phyloP scores from a whole-genome alignment of 768 basidiomycete species.

The Termitomyces sp. region DNA sequence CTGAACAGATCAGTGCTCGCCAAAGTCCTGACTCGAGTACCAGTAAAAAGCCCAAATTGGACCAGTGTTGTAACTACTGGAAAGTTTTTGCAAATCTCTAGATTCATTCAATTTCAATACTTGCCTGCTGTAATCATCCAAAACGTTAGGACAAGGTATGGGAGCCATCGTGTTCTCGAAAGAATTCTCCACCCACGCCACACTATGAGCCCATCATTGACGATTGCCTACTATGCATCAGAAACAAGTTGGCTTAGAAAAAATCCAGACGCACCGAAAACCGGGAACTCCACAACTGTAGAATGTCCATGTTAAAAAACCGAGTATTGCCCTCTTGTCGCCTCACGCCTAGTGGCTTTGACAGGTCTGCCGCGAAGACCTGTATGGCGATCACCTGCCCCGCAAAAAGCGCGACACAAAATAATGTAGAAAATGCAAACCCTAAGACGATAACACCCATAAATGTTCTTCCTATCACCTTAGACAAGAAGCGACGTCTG shows the following conservation, averaged over 20 bases:
- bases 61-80: not conserved
- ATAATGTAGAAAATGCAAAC: not conserved
- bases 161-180: not conserved
- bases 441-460: not conserved
- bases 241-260: not conserved
- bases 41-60: not conserved
- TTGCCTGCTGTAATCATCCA: not conserved
- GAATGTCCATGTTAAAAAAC: not conserved
- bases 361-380: not conserved
- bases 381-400: not conserved
- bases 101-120: not conserved
- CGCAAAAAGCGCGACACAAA: not conserved
- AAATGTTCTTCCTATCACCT: not conserved
- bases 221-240: not conserved
- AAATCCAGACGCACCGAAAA: not conserved
- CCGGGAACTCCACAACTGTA: not conserved
- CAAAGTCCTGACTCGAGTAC: not conserved
- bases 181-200: not conserved
- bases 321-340: not conserved
- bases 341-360: not conserved
- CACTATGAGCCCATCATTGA: not conserved
- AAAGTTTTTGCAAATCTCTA: not conserved
- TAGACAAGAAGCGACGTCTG: not conserved
- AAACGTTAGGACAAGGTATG: not conserved
- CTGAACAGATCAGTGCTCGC: not conserved